Conservation (phyloP, 441 rosid genomes). For the Gossypium aridum region DNA sequence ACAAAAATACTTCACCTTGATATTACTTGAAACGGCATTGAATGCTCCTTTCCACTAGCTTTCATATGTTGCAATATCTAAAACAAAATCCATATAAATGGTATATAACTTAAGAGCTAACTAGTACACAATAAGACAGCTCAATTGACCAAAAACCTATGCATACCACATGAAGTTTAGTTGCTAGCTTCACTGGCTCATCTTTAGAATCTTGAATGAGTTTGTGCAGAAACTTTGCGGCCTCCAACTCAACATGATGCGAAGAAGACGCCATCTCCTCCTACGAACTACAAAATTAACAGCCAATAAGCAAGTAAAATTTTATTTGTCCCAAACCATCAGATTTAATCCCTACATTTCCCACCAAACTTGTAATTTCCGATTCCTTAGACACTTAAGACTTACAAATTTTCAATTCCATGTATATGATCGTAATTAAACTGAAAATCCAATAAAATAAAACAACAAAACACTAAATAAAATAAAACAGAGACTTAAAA, state of each 20-base stretch:
- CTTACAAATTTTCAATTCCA: not conserved
- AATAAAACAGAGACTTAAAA: not conserved
- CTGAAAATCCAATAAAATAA: not conserved
- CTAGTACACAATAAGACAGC: conserved; percentile 9
- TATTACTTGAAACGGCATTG: conserved; percentile 99
- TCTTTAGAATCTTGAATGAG: conserved; percentile 97
- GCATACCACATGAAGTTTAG: conserved; percentile 87
- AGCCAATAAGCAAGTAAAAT: not conserved
- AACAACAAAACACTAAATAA: not conserved
- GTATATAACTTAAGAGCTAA: conserved; percentile 10
- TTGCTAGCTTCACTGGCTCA: conserved; percentile 90
- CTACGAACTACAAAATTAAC: conserved; percentile 21
- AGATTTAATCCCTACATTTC: not conserved
- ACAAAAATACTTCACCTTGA: conserved; percentile 53
- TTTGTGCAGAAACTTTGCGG: conserved; percentile 97
- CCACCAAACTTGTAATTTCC: not conserved
- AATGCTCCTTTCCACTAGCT: conserved; percentile 93
- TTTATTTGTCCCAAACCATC: not conserved
- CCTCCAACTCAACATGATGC: conserved; percentile 94
- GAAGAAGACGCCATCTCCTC: conserved; percentile 69
- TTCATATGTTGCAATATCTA: conserved; percentile 99
- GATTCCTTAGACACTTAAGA: not conserved
- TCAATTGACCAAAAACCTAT: conserved; percentile 11
- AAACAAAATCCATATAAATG: conserved; percentile 10
- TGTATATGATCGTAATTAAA: not conserved